phyloP scores from a whole-genome alignment of 495 filamentous ascomycete genomes.

The Bombardia bombarda region DNA sequence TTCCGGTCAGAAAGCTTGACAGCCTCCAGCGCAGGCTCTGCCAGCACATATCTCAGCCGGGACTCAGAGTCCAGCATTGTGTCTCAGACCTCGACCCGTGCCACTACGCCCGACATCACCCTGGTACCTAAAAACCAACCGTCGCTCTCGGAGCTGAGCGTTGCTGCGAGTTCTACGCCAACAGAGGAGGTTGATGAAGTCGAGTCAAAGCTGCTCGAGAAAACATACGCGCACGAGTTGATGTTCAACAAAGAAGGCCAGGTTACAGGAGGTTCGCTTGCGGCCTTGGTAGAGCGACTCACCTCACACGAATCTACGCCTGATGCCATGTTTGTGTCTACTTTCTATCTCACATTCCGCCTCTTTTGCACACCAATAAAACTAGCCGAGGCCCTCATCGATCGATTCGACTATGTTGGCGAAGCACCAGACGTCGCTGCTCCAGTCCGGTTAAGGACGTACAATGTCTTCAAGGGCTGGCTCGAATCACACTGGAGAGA shows the following conservation, averaged over 20 bases:
- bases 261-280: constrained; percentile 84
- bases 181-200: constrained; percentile 68
- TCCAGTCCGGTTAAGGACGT: constrained; percentile 83
- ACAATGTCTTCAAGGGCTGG: constrained; percentile 97
- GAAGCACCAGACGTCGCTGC: constrained; percentile 63
- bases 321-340: constrained; percentile 84
- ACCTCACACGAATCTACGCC: constrained; percentile 92
- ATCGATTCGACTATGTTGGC: constrained; percentile 86
- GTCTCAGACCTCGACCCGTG: constrained; percentile 78
- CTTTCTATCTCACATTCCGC: constrained; percentile 96
- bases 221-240: constrained; percentile 82
- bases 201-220: constrained; percentile 74
- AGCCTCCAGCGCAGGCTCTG: constrained; percentile 46
- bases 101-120: constrained; percentile 72
- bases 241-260: constrained; percentile 91
- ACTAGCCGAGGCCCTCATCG: constrained; percentile 72
- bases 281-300: constrained; percentile 85
- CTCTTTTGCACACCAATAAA: constrained; percentile 79
- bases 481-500: constrained; percentile 92
- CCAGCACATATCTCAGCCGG: constrained; percentile 69
- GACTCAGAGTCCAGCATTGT: constrained; percentile 76
- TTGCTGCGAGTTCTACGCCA: constrained; percentile 49
- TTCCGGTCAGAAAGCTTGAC: constrained; percentile 43
- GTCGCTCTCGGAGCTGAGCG: constrained; percentile 50
- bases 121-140: constrained; percentile 35